These are phyloP conservation scores for Blastomyces parvus DNA, from an alignment of 2,329 filamentous ascomycete species.

Conservation along the genomic window DNA sequence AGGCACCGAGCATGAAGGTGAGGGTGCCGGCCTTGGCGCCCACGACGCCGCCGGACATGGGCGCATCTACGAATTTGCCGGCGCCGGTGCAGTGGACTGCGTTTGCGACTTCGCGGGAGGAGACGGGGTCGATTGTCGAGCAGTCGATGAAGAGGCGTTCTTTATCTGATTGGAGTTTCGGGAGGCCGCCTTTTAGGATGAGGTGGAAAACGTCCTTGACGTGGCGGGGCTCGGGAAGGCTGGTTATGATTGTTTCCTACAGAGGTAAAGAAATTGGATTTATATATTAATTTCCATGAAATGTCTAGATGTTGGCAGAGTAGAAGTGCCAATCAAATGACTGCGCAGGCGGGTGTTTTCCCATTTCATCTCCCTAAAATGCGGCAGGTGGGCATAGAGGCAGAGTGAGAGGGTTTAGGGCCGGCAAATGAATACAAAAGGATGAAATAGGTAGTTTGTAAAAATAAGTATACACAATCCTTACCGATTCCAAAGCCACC, in stretches of 20 bases:
- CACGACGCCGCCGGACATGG: conserved; percentile 93
- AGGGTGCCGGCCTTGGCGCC: conserved; percentile 78
- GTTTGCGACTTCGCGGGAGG: conserved; percentile 67
- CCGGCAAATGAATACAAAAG: background rate
- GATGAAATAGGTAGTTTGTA: background rate
- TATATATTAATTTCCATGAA: conserved; percentile 9
- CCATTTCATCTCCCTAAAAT: background rate
- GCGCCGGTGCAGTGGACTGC: conserved; percentile 56
- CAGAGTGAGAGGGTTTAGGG: background rate
- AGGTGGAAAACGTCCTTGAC: conserved; percentile 72
- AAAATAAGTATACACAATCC: conserved; percentile 21
- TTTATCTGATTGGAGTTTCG: conserved; percentile 37
- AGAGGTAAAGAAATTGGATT: conserved; percentile 14
- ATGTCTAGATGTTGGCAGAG: conserved; percentile 16
- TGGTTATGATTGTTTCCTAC: conserved; percentile 78
- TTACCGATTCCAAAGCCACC: conserved; percentile 58
- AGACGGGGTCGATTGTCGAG: conserved; percentile 88
- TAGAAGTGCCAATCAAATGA: background rate
- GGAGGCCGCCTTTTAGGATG: conserved; percentile 56
- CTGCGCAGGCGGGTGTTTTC: conserved; percentile 12
- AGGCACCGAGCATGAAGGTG: conserved; percentile 88
- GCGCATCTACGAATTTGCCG: conserved; percentile 81
- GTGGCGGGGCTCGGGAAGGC: conserved; percentile 79
- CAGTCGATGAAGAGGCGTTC: conserved; percentile 85
- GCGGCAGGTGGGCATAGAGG: background rate